A percentile compares a stretch with the other conserved stretches of the same genome.
Evolutionary conservation across 768 basidiomycete species (phyloP).

Genomic region (Mycena indigotica): DNA sequence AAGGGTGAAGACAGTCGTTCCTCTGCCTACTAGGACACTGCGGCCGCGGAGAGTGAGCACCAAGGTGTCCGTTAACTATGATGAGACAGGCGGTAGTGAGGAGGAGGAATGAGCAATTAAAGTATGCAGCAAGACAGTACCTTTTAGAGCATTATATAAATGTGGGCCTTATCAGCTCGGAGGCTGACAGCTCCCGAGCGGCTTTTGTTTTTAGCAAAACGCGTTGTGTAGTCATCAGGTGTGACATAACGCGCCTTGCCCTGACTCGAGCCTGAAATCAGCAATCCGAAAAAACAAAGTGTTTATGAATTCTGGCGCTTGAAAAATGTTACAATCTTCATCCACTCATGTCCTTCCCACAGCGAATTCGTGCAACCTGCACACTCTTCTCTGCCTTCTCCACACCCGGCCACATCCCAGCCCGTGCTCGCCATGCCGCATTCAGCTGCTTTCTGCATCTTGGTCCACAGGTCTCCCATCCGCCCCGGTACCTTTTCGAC

Average conservation of each 20-base stretch:
- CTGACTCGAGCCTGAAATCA: background rate
- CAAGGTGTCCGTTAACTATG: background rate
- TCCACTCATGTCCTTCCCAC: slow-evolving; percentile 39
- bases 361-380: slow-evolving; percentile 33
- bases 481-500: slow-evolving; percentile 23
- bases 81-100: background rate
- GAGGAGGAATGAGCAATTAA: background rate
- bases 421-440: slow-evolving; percentile 36
- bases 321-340: slow-evolving; percentile 26
- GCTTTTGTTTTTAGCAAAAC: too few species aligned
- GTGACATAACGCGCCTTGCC: slow-evolving; percentile 13
- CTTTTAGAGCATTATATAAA: too few species aligned
- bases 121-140: background rate
- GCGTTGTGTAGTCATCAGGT: background rate
- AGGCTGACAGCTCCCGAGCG: too few species aligned
- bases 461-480: slow-evolving; percentile 23
- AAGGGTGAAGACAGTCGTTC: slow-evolving; percentile 32
- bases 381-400: slow-evolving; percentile 31
- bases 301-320: background rate
- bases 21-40: background rate
- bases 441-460: slow-evolving; percentile 31
- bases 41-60: background rate
- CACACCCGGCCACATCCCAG: slow-evolving; percentile 33
- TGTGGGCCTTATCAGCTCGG: too few species aligned
- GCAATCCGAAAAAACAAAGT: background rate